Percentiles rank a stretch among this genome's conserved stretches.
phyloP scores from a whole-genome alignment of 345 rosid species.

The Mercurialis annua region DNA sequence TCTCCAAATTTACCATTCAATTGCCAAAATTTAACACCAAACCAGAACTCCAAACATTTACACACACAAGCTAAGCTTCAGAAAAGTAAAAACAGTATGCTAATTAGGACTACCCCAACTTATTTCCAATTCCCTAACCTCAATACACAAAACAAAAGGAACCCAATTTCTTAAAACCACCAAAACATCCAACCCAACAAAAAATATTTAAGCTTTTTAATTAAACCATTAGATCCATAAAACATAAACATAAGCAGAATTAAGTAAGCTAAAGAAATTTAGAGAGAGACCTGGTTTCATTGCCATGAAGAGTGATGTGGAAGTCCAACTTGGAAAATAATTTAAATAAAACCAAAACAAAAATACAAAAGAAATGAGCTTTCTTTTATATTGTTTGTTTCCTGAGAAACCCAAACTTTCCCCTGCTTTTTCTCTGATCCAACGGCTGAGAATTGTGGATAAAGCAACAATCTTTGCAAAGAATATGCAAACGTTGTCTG shows the following conservation, averaged over 20 bases:
- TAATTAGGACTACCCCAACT: neutral
- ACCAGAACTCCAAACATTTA: conserved; percentile 6
- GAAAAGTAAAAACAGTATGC: too few relatives aligned
- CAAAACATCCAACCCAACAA: neutral
- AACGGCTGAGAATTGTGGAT: too few relatives aligned
- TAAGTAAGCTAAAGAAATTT: neutral
- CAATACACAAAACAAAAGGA: conserved; percentile 6
- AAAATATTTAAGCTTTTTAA: neutral
- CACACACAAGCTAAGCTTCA: neutral
- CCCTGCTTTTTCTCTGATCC: too few relatives aligned
- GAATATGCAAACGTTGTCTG: too few relatives aligned
- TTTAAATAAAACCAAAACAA: neutral
- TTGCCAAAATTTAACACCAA: neutral
- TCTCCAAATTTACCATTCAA: neutral
- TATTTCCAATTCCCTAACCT: neutral
- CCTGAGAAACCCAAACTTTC: too few relatives aligned
- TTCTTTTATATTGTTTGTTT: neutral
- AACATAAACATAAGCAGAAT: neutral
- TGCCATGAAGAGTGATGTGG: conserved; percentile 47
- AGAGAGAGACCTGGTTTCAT: conserved; percentile 30
- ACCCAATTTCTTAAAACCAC: conserved; percentile 9
- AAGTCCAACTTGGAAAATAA: conserved; percentile 47
- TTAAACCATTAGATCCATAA: neutral
- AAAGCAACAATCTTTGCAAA: too few relatives aligned
- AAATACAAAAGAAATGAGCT: neutral